Percentiles rank a stretch among this genome's conserved stretches.
phyloP scores from a whole-genome alignment of 2,329 filamentous ascomycete genomes.

The Eurotiales sp. region DNA sequence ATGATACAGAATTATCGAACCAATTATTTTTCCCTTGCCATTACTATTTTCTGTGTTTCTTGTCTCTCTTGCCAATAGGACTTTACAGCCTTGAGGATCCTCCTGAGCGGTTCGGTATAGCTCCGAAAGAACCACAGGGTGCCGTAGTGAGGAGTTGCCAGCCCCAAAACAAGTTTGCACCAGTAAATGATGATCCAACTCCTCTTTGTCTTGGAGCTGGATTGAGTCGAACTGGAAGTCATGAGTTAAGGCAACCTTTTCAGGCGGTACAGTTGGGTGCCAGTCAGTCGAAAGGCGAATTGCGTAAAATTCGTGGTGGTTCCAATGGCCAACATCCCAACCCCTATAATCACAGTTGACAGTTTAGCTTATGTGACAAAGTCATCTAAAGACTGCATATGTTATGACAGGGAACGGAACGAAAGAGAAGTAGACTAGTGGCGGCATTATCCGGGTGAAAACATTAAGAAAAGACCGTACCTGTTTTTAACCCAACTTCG shows the following conservation, averaged over 20 bases:
- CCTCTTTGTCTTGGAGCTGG: conserved; percentile 8
- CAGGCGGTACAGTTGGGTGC: not conserved
- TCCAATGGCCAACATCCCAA: conserved; percentile 14
- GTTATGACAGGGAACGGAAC: too few species aligned
- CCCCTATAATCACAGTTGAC: conserved; percentile 1
- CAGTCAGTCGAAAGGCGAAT: conserved; percentile 3
- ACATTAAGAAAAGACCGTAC: too few species aligned
- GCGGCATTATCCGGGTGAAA: too few species aligned
- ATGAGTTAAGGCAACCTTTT: conserved; percentile 7
- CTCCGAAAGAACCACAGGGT: conserved; percentile 10
- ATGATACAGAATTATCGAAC: conserved; percentile 11
- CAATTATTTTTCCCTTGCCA: conserved; percentile 10
- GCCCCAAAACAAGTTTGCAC: conserved; percentile 9
- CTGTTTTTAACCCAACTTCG: conserved; percentile 14
- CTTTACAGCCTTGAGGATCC: conserved; percentile 12
- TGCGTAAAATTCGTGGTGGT: conserved; percentile 11
- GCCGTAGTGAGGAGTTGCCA: conserved; percentile 5
- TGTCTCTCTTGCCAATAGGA: conserved; percentile 6
- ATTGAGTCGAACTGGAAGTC: conserved; percentile 6
- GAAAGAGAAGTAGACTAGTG: too few species aligned
- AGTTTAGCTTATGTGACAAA: too few species aligned
- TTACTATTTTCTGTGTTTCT: not conserved
- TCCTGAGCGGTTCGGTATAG: conserved; percentile 8
- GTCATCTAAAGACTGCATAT: too few species aligned
- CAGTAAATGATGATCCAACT: conserved; percentile 9